Base-by-base conservation (phyloP, 441 rosid species). In the Arabidopsis lyrata region DNA sequence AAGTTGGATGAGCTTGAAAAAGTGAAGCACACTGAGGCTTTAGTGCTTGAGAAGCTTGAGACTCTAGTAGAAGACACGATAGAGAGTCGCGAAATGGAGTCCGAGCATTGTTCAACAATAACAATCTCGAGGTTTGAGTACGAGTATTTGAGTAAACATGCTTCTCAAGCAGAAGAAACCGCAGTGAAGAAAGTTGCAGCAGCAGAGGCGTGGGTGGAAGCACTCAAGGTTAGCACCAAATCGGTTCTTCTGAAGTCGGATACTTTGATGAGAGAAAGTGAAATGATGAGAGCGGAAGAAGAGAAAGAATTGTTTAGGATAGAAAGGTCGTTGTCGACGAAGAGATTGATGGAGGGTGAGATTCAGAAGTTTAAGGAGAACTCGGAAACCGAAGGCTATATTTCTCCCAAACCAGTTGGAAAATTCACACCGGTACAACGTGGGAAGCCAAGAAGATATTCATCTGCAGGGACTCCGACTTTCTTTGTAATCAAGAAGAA, bases 121-220 rank as follows among this genome's bases (percentile, higher is more conserved):
- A 80, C 84, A 13, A 82, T 90, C 70, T 89, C 92, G 7, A 89
- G 84, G 74, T 93, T 89, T 31, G 98, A 93, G 75, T 88, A 85
- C 0, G 91, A 90, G 48, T 90, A 88, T 80, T 71, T 90, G 74
- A 86, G 62, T 4, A 87, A 85, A 66, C 83, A 82, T 22, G 95
- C 88, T 14, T 81, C 41, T 16, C 76, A 42, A 57, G 95, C 94
- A 1, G 87, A 88, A 77, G 91, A 93, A 75, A 82, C 88, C 8
- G 92, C 90, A 6, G 92, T 82, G 69, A 87, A 88, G 72, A 89
- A 93, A 73, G 84, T 91, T 34, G 87, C 83, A 3, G 96, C 94
- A 15, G 91, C 94, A 55, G 83, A 83, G 79, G 91, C 96, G 1
- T 91, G 97, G 96, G 78, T 87, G 16, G 88, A 89, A 76, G 89